Evolutionary conservation across 2,329 filamentous ascomycete species (phyloP).

Genomic region (Alternaria solani): DNA sequence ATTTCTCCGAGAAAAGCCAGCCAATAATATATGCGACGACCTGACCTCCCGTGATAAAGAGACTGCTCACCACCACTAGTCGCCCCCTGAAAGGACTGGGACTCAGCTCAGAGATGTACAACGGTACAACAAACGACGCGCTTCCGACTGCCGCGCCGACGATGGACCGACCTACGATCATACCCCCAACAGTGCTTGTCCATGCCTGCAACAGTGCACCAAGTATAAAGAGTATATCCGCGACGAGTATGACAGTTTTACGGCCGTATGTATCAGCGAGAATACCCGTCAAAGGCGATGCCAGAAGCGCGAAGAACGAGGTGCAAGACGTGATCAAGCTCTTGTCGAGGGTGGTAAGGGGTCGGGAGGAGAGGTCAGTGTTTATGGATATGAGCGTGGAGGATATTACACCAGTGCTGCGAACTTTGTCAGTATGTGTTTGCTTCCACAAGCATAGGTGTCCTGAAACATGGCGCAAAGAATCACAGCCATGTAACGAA

Average conservation of each 20-base stretch:
- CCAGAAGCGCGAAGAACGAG: conserved; percentile 65
- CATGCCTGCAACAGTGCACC: conserved; percentile 73
- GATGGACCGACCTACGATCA: conserved; percentile 73
- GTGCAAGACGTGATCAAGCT: conserved; percentile 66
- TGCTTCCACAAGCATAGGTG: not conserved
- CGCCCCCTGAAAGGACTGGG: conserved; percentile 78
- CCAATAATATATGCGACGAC: conserved; percentile 87
- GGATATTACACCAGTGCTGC: conserved; percentile 67
- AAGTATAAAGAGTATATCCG: conserved; percentile 67
- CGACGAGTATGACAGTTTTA: conserved; percentile 80
- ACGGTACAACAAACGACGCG: conserved; percentile 81
- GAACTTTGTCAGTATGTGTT: not conserved
- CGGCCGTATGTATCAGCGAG: conserved; percentile 78
- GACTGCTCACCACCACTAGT: conserved; percentile 79
- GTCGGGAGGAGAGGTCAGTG: conserved; percentile 60
- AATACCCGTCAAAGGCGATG: conserved; percentile 62
- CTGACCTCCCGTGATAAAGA: conserved; percentile 89
- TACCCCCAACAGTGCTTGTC: conserved; percentile 64
- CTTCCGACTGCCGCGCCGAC: conserved; percentile 78
- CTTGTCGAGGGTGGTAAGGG: conserved; percentile 64
- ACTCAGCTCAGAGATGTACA: conserved; percentile 81
- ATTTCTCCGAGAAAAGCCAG: conserved; percentile 70
- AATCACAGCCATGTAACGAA: not conserved
- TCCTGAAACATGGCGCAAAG: not conserved
- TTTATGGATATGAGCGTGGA: conserved; percentile 66